Evolutionary conservation across 306 rosid genomes (phyloP).

Genomic region (Adenanthera pavonina): DNA sequence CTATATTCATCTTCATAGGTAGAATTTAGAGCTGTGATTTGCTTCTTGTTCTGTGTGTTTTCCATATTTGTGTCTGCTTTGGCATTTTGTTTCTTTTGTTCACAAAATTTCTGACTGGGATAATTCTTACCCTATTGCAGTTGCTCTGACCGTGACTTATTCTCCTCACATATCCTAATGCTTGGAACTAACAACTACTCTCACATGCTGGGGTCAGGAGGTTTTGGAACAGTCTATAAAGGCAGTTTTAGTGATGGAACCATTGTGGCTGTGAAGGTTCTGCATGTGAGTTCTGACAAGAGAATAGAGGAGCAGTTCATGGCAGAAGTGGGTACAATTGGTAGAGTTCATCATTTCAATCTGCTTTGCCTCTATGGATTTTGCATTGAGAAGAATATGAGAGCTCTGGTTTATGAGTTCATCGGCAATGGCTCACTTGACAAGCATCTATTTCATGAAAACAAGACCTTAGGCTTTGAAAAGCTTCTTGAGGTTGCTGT

Average conservation of each 20-base stretch:
- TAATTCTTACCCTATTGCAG: neutral
- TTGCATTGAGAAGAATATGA: slow-evolving; percentile 51
- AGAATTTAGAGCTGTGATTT: neutral
- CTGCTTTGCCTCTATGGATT: slow-evolving; percentile 39
- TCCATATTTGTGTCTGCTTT: neutral
- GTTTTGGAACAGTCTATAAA: slow-evolving; percentile 52
- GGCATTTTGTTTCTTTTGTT: neutral
- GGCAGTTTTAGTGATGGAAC: slow-evolving; percentile 48
- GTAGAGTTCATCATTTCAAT: neutral
- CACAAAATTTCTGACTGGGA: neutral
- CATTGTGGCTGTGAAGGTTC: slow-evolving; percentile 55
- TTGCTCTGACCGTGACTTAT: neutral
- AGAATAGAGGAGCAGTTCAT: slow-evolving; percentile 50
- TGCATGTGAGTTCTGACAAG: slow-evolving; percentile 36
- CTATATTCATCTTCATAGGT: neutral
- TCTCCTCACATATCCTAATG: slow-evolving; percentile 37
- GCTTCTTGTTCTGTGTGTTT: neutral
- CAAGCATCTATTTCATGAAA: neutral
- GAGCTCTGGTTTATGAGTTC: slow-evolving; percentile 54
- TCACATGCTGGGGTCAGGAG: slow-evolving; percentile 36
- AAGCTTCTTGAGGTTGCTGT: neutral
- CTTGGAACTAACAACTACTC: slow-evolving; percentile 44
- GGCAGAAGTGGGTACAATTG: slow-evolving; percentile 47
- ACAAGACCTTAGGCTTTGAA: neutral
- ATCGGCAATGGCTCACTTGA: slow-evolving; percentile 59